Percentiles rank a stretch among this genome's conserved stretches.
Evolutionary conservation across 176 grass and related monocot species (phyloP).

Genomic region (Otatea glauca): DNA sequence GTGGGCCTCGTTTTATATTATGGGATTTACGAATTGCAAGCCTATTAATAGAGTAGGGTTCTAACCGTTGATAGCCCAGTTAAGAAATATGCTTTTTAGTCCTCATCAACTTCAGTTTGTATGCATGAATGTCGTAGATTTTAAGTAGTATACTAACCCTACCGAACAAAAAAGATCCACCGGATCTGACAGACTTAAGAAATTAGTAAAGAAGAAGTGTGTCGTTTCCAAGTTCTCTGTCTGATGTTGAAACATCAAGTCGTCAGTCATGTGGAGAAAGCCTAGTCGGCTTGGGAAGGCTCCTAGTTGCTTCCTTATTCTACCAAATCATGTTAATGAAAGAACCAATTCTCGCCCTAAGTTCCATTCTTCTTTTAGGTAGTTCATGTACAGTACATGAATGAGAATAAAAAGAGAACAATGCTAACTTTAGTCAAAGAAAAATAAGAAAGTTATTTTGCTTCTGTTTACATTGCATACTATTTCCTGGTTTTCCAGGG

Average conservation of each 20-base stretch:
- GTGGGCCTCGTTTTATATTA: too few relatives aligned
- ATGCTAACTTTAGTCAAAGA: neutral
- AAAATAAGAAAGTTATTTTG: neutral
- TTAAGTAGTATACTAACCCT: neutral
- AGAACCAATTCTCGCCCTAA: conserved; percentile 25
- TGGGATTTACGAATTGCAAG: too few relatives aligned
- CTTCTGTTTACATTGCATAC: neutral
- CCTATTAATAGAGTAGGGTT: too few relatives aligned
- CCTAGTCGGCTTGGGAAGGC: conserved; percentile 1
- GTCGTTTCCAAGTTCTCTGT: neutral
- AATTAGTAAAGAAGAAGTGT: neutral
- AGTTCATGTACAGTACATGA: neutral
- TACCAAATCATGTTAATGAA: conserved; percentile 14
- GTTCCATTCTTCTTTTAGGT: neutral
- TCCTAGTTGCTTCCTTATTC: conserved; percentile 28
- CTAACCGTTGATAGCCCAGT: too few relatives aligned
- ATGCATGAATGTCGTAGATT: neutral
- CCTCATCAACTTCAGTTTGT: neutral
- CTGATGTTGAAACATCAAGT: neutral
- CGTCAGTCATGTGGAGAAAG: conserved; percentile 16
- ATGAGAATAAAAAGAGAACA: neutral
- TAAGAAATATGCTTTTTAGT: too few relatives aligned
- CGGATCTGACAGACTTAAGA: neutral
- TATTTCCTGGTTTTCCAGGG: neutral
- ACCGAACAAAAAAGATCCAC: too few relatives aligned